Evolutionary conservation across 208 protist genomes (phyloP), one percentile per base, ranked within the genome.

Genomic region (Wallacemonas sp.): DNA sequence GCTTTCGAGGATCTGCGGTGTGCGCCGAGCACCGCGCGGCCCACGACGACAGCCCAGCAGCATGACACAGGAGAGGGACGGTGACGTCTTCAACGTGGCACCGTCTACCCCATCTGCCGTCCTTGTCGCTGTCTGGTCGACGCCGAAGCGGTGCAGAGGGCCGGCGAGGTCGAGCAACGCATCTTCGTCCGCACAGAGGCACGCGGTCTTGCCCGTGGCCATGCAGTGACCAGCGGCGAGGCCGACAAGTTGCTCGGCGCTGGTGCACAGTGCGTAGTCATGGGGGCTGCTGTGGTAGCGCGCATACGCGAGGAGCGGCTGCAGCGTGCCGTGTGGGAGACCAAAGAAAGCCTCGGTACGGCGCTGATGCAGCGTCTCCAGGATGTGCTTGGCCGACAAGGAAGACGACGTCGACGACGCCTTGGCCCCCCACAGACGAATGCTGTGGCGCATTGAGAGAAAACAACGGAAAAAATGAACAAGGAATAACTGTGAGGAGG

Each of bases 241-340:
- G 2, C 81, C 84, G 39, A 97, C 74, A 22, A 85, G 89, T 64
- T 88, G 92, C 20, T 91, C 91, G 57, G 92, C 84, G 75, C 89
- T 97, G 18, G 93, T 82, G 10, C 89, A 81, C 25, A 91, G 81
- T 7, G 94, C 69, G 61, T 94, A 88, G 65, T 96, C 72, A 10
- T 59, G 57, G 8, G 67, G 70, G 38, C 73, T 65, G 3, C 74
- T 78, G 62, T 88, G 67, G 50, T 87, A 78, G 0, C 74, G 74
- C 3, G 94, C 85, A 72, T 95, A 96, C 4, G 89, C 79, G 36
- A 82, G 91, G 57, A 96, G 79, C 57, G 88, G 68, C 63, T 90
- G 86, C 8, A 97, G 69, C 26, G 93, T 62, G 23, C 77, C 92
- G 68, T 97, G 89, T 28, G 93, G 93, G 25, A 92, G 85, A n/a